These are phyloP conservation scores for Dittrichia graveolens DNA, from an alignment of 129 eudicot genomes.

Conservation along the genomic window DNA sequence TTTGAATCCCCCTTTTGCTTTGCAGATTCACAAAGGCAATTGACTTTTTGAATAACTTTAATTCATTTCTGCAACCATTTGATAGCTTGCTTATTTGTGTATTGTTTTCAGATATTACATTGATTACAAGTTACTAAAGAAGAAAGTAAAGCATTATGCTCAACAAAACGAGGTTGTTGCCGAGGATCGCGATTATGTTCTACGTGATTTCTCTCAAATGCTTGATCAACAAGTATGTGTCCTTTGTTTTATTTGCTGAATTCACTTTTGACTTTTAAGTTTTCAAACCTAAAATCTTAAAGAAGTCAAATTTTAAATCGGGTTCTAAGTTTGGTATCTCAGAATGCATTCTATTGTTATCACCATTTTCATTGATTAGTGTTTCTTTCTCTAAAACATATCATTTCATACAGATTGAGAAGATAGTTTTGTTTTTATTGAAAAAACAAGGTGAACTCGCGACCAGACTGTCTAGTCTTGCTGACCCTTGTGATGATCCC, in stretches of 20 bases:
- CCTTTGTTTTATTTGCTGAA: not conserved
- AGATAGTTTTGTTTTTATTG: constrained; percentile 48
- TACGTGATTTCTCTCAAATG: constrained; percentile 56
- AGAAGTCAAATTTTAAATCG: not conserved
- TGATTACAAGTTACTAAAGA: constrained; percentile 60
- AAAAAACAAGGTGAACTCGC: constrained; percentile 63
- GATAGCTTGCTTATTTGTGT: constrained; percentile 4
- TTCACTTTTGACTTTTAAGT: not conserved
- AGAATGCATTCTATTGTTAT: no score
- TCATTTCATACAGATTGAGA: constrained; percentile 50
- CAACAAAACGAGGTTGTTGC: constrained; percentile 41
- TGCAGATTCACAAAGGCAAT: not conserved
- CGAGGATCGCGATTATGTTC: constrained; percentile 39
- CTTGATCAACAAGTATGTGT: constrained; percentile 54
- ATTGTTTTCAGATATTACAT: constrained; percentile 49
- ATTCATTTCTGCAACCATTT: not conserved
- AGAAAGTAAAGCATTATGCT: constrained; percentile 61
- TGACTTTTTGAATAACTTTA: not conserved
- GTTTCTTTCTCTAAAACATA: not conserved
- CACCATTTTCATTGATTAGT: no score
- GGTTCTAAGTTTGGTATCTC: no score
- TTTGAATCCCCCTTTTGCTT: not conserved
- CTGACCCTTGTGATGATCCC: constrained; percentile 26
- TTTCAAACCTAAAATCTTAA: not conserved
- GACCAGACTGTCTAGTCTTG: constrained; percentile 45